phyloP scores from a whole-genome alignment of 1,284 basidiomycete genomes.

The Trichosporon asahii region DNA sequence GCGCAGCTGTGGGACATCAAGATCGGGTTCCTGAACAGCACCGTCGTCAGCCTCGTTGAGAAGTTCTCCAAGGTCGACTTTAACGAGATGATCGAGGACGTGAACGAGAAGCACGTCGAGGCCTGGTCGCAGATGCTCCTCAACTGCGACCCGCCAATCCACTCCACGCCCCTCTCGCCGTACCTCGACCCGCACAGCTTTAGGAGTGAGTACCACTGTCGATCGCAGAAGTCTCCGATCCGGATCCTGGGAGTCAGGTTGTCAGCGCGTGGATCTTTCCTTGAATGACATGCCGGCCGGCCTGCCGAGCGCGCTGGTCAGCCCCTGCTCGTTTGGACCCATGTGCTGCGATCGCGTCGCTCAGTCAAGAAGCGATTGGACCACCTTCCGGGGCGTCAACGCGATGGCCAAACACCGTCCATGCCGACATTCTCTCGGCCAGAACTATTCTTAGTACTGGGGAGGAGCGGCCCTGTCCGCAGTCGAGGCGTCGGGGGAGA shows the following conservation, averaged over 20 bases:
- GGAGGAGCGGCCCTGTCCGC: neutral
- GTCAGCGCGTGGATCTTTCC: too few relatives aligned
- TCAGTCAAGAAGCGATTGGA: neutral
- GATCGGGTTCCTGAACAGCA: slow-evolving; percentile 75
- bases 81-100: slow-evolving; percentile 25
- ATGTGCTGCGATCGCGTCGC: neutral
- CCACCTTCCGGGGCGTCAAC: too few relatives aligned
- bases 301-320: neutral
- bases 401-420: neutral
- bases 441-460: neutral
- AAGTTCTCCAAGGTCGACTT: slow-evolving; percentile 43
- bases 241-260: too few relatives aligned
- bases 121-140: slow-evolving; percentile 81
- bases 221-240: neutral
- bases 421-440: neutral
- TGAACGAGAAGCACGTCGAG: slow-evolving; percentile 60
- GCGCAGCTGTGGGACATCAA: slow-evolving; percentile 75
- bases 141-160: slow-evolving; percentile 68
- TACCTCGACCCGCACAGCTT: slow-evolving; percentile 71
- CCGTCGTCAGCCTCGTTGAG: slow-evolving; percentile 60
- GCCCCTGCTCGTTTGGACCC: too few relatives aligned
- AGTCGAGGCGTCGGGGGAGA: neutral
- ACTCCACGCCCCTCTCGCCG: slow-evolving; percentile 70
- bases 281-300: too few relatives aligned
- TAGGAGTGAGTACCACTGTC: slow-evolving; percentile 33